phyloP scores from a whole-genome alignment of 768 basidiomycete genomes.

The Pleurotus ostreatus region DNA sequence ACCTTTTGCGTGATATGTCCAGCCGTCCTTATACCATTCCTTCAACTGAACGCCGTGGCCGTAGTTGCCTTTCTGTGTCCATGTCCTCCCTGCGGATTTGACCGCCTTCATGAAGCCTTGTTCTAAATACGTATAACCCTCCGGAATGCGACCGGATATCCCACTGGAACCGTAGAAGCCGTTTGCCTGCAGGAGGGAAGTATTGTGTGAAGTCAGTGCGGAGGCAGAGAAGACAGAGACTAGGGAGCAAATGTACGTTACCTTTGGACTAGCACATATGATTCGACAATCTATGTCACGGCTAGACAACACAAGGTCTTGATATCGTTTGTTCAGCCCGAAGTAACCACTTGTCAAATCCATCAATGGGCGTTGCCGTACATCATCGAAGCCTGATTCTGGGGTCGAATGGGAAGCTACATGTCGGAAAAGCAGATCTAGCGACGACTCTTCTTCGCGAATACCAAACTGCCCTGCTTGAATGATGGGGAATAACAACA shows the following conservation, averaged over 20 bases:
- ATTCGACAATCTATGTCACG: slow-evolving; percentile 62
- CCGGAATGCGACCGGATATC: slow-evolving; percentile 90
- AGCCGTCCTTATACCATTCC: slow-evolving; percentile 86
- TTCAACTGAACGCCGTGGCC: slow-evolving; percentile 60
- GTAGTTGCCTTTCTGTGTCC: slow-evolving; percentile 21
- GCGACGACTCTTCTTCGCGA: slow-evolving; percentile 74
- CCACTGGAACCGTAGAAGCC: slow-evolving; percentile 91
- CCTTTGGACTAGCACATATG: slow-evolving; percentile 84
- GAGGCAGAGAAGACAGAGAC: too few species aligned
- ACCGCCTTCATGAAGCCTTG: slow-evolving; percentile 76
- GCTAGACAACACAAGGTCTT: slow-evolving; percentile 58
- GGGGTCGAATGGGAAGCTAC: slow-evolving; percentile 18
- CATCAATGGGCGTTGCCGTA: slow-evolving; percentile 37
- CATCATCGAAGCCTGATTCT: slow-evolving; percentile 6
- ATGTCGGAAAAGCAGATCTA: slow-evolving; percentile 56
- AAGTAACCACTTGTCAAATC: slow-evolving; percentile 97
- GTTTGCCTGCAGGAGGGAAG: slow-evolving; percentile 63
- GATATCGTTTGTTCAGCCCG: slow-evolving; percentile 78
- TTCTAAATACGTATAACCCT: slow-evolving; percentile 89
- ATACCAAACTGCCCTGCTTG: slow-evolving; percentile 88
- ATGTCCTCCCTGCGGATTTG: slow-evolving; percentile 38
- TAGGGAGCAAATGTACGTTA: slow-evolving; percentile 23
- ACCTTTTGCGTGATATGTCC: slow-evolving; percentile 99
- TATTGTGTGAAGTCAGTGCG: background rate
- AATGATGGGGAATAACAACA: slow-evolving; percentile 74